Conservation (phyloP, 2,329 filamentous ascomycete species). For the Aspergillus niger region DNA sequence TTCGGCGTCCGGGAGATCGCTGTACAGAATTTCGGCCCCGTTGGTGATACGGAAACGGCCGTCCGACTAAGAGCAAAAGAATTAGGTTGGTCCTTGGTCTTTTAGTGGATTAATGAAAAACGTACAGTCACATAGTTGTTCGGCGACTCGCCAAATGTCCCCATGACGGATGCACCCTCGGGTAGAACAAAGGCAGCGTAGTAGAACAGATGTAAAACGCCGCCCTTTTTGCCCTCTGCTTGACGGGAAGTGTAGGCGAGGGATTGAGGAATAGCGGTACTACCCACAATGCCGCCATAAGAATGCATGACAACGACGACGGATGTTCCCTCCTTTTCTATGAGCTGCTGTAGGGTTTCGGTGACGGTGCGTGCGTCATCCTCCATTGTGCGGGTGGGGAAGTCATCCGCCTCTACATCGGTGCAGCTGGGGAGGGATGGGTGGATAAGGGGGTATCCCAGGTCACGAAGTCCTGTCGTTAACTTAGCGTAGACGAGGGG, state of each 20-base stretch:
- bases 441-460: background rate
- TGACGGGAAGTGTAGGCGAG: conserved; percentile 1
- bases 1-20: conserved; percentile 6
- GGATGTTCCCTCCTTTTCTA: background rate
- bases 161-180: background rate
- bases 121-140: background rate
- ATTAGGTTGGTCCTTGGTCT: background rate
- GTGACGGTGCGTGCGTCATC: background rate
- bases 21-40: conserved; percentile 5
- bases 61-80: background rate
- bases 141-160: conserved; percentile 5
- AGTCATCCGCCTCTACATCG: background rate
- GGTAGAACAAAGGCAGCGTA: conserved; percentile 2
- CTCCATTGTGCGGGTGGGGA: background rate
- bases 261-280: conserved; percentile 3
- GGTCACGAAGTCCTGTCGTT: background rate
- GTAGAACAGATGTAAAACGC: conserved; percentile 1
- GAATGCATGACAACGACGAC: conserved; percentile 9
- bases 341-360: background rate
- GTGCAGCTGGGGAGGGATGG: background rate
- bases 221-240: background rate
- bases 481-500: background rate
- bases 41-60: conserved; percentile 1
- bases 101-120: background rate
- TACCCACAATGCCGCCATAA: conserved; percentile 9